Conservation (phyloP, 805 yeast genomes). For the Ogataea paraovalis region DNA sequence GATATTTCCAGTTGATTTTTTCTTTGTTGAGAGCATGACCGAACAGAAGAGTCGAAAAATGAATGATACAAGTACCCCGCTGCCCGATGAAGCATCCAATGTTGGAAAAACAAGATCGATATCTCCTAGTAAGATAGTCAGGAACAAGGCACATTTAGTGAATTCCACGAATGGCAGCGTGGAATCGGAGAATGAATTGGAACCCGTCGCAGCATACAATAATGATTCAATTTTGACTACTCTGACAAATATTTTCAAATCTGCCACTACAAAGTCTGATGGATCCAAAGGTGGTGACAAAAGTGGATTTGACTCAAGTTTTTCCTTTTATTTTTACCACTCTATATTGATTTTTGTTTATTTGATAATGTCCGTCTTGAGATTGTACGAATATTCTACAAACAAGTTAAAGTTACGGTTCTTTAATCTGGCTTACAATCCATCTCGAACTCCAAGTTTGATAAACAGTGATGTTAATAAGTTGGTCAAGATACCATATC, state of each 20-base stretch:
- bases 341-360: conserved; percentile 48
- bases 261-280: conserved; percentile 8
- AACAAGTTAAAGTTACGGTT: conserved; percentile 54
- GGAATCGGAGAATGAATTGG: conserved; percentile 1
- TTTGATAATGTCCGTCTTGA: conserved; percentile 50
- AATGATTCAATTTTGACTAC: conserved; percentile 17
- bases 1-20: neutral
- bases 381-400: conserved; percentile 48
- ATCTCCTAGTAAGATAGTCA: neutral
- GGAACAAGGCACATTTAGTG: neutral
- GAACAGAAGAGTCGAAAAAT: neutral
- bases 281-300: conserved; percentile 2
- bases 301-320: neutral
- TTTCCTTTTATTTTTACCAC: conserved; percentile 39
- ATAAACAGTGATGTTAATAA: conserved; percentile 78
- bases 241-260: conserved; percentile 16
- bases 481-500: conserved; percentile 71
- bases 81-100: neutral
- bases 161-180: conserved; percentile 2
- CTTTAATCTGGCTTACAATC: conserved; percentile 60
- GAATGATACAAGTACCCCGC: neutral
- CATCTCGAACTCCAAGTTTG: conserved; percentile 74
- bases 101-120: neutral
- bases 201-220: conserved; percentile 18
- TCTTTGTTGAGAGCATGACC: neutral